Base-by-base conservation (phyloP, 2,329 filamentous ascomycete species). In the Curvularia sp. region DNA sequence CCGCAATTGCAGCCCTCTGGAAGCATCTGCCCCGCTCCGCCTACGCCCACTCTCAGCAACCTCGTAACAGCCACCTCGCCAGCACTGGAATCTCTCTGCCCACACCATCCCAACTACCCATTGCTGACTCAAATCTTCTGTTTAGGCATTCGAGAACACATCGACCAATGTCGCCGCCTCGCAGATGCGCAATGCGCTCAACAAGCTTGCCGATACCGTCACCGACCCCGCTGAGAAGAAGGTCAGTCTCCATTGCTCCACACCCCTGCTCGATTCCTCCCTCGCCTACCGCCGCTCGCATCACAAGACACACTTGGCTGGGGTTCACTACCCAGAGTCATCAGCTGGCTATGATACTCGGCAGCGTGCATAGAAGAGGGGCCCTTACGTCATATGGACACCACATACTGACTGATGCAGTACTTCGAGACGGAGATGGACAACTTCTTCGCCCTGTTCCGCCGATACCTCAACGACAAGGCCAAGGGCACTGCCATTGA, bases 391-490 rank as follows among this genome's bases (percentile, higher is more conserved):
- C 56, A 59, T 61, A 13, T 28, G 39, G 55, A 54, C 55, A 41
- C n/a, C 32, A 46, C 21, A 45, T 54, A 47, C 62, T 74, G 54
- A 74, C 65, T 45, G 12, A 39, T 47, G 69, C 68, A 92, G 91
- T 88, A 96, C 68, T 98, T 98, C 80, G 94, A 98, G 83, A 96
- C 93, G 4, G 94, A 99, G 83, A 98, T 97, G 93, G 95, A 99
- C 87, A 99, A 99, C 88, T 99, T 99, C 86, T 99, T 99, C 78
- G 90, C 93, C 61, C 90, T 99, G 63, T 99, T 99, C 89, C 91
- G 95, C 77, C 89, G 95, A 81, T 99, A 97, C 82, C 84, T 99
- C 65, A 97, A 97, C 78, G 95, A 98, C 84, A 97, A 97, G 86
- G 94, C 95, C 76, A 98, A 98, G 88, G 93, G 94, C 79, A 97